Evolutionary conservation across 75 land plant genomes (phyloP).

Genomic region (Picea sitchensis): DNA sequence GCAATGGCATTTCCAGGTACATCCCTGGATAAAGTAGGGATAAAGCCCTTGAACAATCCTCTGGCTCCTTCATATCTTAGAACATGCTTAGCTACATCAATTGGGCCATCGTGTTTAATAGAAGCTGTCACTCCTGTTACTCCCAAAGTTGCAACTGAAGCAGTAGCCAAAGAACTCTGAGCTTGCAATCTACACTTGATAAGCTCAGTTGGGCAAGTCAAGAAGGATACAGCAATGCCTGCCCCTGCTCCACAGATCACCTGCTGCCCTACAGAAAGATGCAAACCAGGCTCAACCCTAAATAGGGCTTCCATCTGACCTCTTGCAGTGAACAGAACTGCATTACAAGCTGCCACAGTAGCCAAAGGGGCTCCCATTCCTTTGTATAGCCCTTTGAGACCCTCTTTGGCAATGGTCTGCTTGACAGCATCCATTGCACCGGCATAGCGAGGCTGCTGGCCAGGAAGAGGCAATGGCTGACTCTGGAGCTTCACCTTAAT

Average conservation of each 20-base stretch:
- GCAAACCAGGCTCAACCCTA: constrained; percentile 12
- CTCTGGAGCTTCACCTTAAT: constrained; percentile 59
- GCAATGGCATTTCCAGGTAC: constrained; percentile 49
- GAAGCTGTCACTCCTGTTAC: constrained; percentile 6
- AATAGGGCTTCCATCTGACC: constrained; percentile 51
- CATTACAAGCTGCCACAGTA: constrained; percentile 61
- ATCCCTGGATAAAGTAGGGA: constrained; percentile 44
- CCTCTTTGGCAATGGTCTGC: constrained; percentile 34
- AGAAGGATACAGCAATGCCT: constrained; percentile 37
- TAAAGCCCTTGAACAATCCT: constrained; percentile 38
- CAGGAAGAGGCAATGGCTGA: constrained; percentile 35
- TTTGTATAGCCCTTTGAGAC: constrained; percentile 39
- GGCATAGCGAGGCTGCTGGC: constrained; percentile 21
- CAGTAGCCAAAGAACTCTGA: constrained; percentile 23
- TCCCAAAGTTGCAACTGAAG: constrained; percentile 12
- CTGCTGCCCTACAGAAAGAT: constrained; percentile 26
- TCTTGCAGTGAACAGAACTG: constrained; percentile 66
- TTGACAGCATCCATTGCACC: constrained; percentile 50
- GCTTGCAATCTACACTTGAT: constrained; percentile 51
- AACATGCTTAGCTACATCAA: constrained; percentile 47
- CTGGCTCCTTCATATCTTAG: constrained; percentile 30
- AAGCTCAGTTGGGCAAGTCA: constrained; percentile 53
- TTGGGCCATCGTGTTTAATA: constrained; percentile 32
- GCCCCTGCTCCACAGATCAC: constrained; percentile 43
- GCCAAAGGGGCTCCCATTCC: constrained; percentile 59